Base-by-base conservation (phyloP, 2,329 filamentous ascomycete genomes). In the Scytalidium sp. region DNA sequence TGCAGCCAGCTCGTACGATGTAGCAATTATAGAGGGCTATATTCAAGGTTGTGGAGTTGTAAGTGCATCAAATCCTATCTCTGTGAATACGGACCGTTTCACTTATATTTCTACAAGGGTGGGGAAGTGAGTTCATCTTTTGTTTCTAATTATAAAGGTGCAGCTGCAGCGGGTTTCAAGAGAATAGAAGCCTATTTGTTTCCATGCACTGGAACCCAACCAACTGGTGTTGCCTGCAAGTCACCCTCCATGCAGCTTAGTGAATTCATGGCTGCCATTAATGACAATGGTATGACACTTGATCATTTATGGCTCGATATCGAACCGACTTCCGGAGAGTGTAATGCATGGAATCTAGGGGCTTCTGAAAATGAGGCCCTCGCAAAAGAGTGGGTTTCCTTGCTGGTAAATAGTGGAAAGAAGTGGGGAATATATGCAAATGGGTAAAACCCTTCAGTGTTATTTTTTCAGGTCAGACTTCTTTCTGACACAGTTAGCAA, bases 391-490 rank as follows among this genome's bases (percentile, higher is more conserved):
- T 61, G 55, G 55, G 56, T 61, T 9, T 45, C 55, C 15, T 50
- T 49, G 2, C 40, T 61, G 4, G 45, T 55, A 27, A 50, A 40
- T 0, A 60, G 50, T 17, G 54, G 51, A 3, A 46, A 46, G 15
- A 53, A 50, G 1, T 61, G 58, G 59, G 59, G 59, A 3, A 56
- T 61, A 21, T 61, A 61, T 56, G 59, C 55, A 3, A 61, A 61
- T 50, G 55, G 49, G 58, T 60, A 32, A 54, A 55, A n/a, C n/a
- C n/a, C n/a, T n/a, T 40, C 13, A 25, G 23, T 17, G 11, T 17
- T 6, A 3, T 9, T 15, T 19, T 7, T 41, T 10, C 19, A 19
- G 15, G 22, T 19, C 19, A 19, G 8, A 22, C 19, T 50, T n/a
- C n/a, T n/a, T n/a, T n/a, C n/a, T n/a, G n/a, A n/a, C n/a, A n/a